phyloP scores from a whole-genome alignment of 176 grass and related monocot species.

The Carex kokanica region DNA sequence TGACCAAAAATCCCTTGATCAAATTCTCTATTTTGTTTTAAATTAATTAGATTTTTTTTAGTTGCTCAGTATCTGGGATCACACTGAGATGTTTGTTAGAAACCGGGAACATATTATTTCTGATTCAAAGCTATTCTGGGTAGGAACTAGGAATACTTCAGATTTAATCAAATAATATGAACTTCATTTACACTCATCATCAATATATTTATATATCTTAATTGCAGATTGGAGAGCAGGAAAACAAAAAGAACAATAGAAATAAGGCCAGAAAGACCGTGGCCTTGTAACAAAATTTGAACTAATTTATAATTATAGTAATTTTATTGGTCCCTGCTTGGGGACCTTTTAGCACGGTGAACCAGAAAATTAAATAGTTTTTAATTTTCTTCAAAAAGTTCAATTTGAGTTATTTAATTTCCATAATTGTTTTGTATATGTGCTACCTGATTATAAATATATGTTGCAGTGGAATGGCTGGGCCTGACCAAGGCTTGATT shows the following conservation, averaged over 20 bases:
- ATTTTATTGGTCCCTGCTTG: not conserved
- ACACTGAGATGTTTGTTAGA: not conserved
- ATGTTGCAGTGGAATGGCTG: not conserved
- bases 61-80: not conserved
- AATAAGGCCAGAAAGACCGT: slow-evolving; percentile 14
- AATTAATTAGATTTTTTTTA: not conserved
- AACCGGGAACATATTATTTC: not conserved
- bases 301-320: slow-evolving; percentile 15
- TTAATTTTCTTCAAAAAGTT: slow-evolving; percentile 7
- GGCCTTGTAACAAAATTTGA: slow-evolving; percentile 8
- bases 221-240: slow-evolving; percentile 8
- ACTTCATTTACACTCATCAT: not conserved
- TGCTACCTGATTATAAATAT: not conserved
- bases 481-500: not conserved
- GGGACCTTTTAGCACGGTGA: not conserved
- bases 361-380: not conserved
- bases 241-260: not conserved
- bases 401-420: not conserved
- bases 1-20: not conserved
- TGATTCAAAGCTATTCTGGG: not conserved
- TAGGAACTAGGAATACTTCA: not conserved
- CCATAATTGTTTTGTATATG: slow-evolving; percentile 1
- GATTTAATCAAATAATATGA: not conserved
- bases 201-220: not conserved
- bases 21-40: not conserved